Percentiles rank a stretch among this genome's conserved stretches.
Conservation (phyloP, 2,329 filamentous ascomycete species). For the Mycocentrospora acerina region DNA sequence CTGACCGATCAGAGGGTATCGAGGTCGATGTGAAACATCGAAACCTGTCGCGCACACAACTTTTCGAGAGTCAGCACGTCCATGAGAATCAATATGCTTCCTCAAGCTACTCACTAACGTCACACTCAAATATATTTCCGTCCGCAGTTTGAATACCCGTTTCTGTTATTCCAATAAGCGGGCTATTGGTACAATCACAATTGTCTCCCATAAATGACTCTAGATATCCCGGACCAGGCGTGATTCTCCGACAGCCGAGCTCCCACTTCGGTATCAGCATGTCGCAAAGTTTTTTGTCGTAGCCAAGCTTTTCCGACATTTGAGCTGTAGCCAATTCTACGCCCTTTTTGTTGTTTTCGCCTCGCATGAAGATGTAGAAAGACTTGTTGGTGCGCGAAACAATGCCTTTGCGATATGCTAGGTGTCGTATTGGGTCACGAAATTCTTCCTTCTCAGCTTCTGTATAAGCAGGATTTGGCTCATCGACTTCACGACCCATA, state of each 20-base stretch:
- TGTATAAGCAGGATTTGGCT: constrained; percentile 20
- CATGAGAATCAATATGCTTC: too few species aligned
- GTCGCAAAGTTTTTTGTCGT: constrained; percentile 14
- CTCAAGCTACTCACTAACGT: constrained; percentile 35
- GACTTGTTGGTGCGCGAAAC: constrained; percentile 21
- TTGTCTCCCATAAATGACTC: constrained; percentile 50
- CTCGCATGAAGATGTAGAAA: constrained; percentile 21
- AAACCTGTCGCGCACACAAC: constrained; percentile 43
- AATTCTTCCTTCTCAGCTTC: constrained; percentile 19
- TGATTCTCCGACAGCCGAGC: constrained; percentile 40
- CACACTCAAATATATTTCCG: constrained; percentile 42
- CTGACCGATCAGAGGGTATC: constrained; percentile 45
- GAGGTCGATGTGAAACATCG: constrained; percentile 45
- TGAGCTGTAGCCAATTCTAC: constrained; percentile 16
- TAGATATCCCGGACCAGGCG: constrained; percentile 53
- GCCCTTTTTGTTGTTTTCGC: constrained; percentile 20
- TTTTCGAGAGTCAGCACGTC: neutral
- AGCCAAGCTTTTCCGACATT: constrained; percentile 18
- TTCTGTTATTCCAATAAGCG: constrained; percentile 47
- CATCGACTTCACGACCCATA: constrained; percentile 23
- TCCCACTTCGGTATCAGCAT: constrained; percentile 28
- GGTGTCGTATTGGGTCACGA: constrained; percentile 15
- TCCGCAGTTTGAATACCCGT: constrained; percentile 47
- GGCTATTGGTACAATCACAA: constrained; percentile 51
- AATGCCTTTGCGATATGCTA: constrained; percentile 19